Evolutionary conservation across 2,329 filamentous ascomycete genomes (phyloP).

Genomic region (Penicillium olsonii): DNA sequence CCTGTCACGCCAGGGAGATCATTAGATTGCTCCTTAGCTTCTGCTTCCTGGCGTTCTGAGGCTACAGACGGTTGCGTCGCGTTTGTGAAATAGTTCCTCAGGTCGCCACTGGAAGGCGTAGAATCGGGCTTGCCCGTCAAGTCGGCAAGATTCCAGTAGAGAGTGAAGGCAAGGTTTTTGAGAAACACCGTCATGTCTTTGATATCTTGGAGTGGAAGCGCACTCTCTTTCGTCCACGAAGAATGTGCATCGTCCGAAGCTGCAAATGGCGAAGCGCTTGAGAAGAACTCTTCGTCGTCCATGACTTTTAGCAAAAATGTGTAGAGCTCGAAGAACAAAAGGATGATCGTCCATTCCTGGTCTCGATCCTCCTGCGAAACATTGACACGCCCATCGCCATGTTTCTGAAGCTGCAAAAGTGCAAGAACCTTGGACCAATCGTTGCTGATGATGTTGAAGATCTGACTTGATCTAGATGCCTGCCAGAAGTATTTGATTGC

Average conservation of each 20-base stretch:
- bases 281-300: slow-evolving; percentile 94
- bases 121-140: slow-evolving; percentile 49
- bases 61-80: slow-evolving; percentile 22
- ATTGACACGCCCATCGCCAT: slow-evolving; percentile 32
- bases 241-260: slow-evolving; percentile 52
- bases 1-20: slow-evolving; percentile 66
- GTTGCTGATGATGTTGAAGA: slow-evolving; percentile 59
- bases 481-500: slow-evolving; percentile 86
- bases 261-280: slow-evolving; percentile 52
- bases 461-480: slow-evolving; percentile 57
- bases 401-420: slow-evolving; percentile 51
- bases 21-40: slow-evolving; percentile 43
- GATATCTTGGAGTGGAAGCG: slow-evolving; percentile 70
- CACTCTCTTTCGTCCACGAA: slow-evolving; percentile 62
- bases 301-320: slow-evolving; percentile 89
- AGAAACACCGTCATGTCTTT: slow-evolving; percentile 76
- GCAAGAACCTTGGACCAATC: slow-evolving; percentile 61
- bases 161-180: slow-evolving; percentile 84
- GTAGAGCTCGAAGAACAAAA: slow-evolving; percentile 92
- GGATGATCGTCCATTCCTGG: slow-evolving; percentile 82
- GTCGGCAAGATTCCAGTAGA: slow-evolving; percentile 81
- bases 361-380: slow-evolving; percentile 49
- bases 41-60: slow-evolving; percentile 32
- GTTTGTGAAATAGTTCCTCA: slow-evolving; percentile 50
- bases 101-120: slow-evolving; percentile 41